These are phyloP conservation scores for Medicago lupulina DNA, from an alignment of 306 rosid species.

Conservation along the genomic window DNA sequence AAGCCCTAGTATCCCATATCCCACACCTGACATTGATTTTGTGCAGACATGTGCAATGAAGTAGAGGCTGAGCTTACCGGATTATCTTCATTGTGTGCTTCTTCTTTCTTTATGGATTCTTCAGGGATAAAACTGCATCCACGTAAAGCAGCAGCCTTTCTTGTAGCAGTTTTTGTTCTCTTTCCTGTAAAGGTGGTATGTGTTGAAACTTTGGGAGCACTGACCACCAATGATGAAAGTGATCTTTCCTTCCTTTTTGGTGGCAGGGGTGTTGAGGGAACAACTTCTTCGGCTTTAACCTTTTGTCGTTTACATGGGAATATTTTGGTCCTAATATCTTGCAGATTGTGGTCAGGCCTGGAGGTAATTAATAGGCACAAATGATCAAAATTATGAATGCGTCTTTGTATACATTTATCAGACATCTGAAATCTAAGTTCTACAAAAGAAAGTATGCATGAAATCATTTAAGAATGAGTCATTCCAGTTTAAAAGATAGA, in stretches of 20 bases:
- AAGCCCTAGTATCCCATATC: conserved; percentile 9
- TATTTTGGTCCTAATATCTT: conserved; percentile 86
- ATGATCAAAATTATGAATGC: conserved; percentile 31
- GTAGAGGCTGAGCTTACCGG: conserved; percentile 61
- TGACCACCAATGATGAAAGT: conserved; percentile 88
- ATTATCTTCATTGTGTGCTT: conserved; percentile 60
- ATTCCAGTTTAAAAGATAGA: conserved; percentile 29
- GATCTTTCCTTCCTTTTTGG: conserved; percentile 96
- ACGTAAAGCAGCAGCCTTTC: conserved; percentile 79
- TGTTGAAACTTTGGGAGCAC: conserved; percentile 81
- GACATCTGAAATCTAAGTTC: conserved; percentile 5
- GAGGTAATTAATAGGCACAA: conserved; percentile 38
- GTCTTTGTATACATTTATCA: conserved; percentile 20
- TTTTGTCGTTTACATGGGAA: conserved; percentile 78
- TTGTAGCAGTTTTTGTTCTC: conserved; percentile 74
- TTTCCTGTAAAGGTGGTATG: conserved; percentile 85
- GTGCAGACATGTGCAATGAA: conserved; percentile 47
- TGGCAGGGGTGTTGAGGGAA: conserved; percentile 68
- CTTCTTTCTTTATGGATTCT: conserved; percentile 67
- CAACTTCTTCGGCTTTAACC: conserved; percentile 61
- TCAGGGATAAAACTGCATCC: conserved; percentile 68
- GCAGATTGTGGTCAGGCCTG: conserved; percentile 99
- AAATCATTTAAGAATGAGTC: conserved; percentile 17
- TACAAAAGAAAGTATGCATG: conserved; percentile 16
- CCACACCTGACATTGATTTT: conserved; percentile 58